Evolutionary conservation across 2,329 filamentous ascomycete genomes (phyloP).

Genomic region (Clonostachys solani): DNA sequence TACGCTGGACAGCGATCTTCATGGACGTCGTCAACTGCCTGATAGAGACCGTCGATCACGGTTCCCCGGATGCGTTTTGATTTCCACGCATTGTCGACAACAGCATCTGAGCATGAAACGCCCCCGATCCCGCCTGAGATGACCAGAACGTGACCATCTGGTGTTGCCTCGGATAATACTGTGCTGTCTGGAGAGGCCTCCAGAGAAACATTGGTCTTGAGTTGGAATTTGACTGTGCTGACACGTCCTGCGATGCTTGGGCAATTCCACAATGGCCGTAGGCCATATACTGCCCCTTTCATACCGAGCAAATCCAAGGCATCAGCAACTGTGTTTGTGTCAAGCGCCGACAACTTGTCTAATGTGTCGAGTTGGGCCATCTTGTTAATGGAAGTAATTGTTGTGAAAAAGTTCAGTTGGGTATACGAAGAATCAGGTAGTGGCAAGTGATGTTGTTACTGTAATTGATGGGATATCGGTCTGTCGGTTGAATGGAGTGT

Average conservation of each 20-base stretch:
- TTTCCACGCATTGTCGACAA: constrained; percentile 11
- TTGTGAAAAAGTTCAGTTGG: too few species aligned
- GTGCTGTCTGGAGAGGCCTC: neutral
- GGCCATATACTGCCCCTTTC: constrained; percentile 8
- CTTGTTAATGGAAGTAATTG: too few species aligned
- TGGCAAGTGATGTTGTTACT: too few species aligned
- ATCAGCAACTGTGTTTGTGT: constrained; percentile 11
- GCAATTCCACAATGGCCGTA: constrained; percentile 10
- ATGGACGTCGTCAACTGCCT: constrained; percentile 22
- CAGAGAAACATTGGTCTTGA: constrained; percentile 3
- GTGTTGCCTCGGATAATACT: neutral
- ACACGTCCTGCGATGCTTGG: constrained; percentile 10
- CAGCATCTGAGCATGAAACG: constrained; percentile 10
- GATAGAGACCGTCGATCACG: constrained; percentile 22
- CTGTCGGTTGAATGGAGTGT: too few species aligned
- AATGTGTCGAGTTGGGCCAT: constrained; percentile 1
- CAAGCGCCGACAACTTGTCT: constrained; percentile 6
- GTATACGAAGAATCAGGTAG: too few species aligned
- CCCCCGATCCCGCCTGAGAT: constrained; percentile 8
- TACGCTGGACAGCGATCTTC: constrained; percentile 23
- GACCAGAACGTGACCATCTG: neutral
- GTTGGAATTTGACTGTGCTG: constrained; percentile 8
- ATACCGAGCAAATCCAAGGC: constrained; percentile 10
- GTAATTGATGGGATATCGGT: too few species aligned
- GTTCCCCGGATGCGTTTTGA: constrained; percentile 17